These are phyloP conservation scores for Plasmopara halstedii DNA, from an alignment of 352 stramenopile genomes.

Conservation along the genomic window DNA sequence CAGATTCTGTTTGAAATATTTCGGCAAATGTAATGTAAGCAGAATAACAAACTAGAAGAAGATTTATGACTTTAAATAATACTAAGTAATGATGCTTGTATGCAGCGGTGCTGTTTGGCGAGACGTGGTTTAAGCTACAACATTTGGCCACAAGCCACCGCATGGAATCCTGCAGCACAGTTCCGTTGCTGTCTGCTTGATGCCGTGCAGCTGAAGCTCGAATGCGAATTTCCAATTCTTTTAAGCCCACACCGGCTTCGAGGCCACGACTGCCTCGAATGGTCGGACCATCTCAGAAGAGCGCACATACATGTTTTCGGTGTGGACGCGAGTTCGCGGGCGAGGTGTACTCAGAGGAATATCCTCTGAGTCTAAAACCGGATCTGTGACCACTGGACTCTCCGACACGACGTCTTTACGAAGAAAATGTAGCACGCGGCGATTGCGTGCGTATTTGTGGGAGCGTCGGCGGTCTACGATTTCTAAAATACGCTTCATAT, in stretches of 20 bases:
- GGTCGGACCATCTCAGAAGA: constrained; percentile 24
- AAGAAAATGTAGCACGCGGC: constrained; percentile 42
- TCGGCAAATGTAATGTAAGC: no score
- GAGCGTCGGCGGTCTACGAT: constrained; percentile 41
- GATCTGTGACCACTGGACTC: background rate
- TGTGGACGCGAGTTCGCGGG: constrained; percentile 9
- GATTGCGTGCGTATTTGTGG: constrained; percentile 55
- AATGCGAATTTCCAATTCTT: background rate
- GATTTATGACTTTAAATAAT: no score
- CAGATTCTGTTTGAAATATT: no score
- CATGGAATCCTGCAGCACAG: constrained; percentile 17
- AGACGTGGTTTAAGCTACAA: background rate
- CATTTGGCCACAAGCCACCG: background rate
- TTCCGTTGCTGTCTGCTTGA: constrained; percentile 25
- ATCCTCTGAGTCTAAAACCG: constrained; percentile 3
- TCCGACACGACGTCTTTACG: constrained; percentile 32
- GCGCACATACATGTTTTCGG: constrained; percentile 26
- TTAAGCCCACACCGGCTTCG: constrained; percentile 19
- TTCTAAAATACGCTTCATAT: constrained; percentile 28
- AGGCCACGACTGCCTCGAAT: constrained; percentile 13
- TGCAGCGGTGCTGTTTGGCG: no score
- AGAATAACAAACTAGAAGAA: no score
- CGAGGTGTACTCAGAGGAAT: constrained; percentile 10
- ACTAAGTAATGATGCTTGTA: no score
- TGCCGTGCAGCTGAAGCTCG: background rate